phyloP scores from a whole-genome alignment of 2,329 filamentous ascomycete genomes.

The Aureobasidium vineae region DNA sequence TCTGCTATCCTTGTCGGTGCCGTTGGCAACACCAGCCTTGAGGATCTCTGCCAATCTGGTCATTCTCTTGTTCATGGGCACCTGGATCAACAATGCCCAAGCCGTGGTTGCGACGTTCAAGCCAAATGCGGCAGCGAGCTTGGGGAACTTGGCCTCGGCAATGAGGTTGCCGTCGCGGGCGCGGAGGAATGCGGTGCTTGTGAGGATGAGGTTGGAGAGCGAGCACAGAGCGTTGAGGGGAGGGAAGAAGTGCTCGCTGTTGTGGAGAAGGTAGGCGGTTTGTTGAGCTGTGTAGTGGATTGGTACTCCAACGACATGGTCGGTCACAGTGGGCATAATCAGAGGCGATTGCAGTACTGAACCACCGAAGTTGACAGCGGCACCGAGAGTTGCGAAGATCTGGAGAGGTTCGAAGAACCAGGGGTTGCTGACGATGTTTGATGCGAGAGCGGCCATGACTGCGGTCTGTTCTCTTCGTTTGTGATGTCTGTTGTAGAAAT shows the following conservation, averaged over 20 bases:
- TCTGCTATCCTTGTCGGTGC: constrained; percentile 29
- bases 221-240: constrained; percentile 36
- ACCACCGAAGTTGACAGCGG: constrained; percentile 37
- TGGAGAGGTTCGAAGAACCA: constrained; percentile 27
- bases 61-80: constrained; percentile 38
- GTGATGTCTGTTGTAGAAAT: neutral
- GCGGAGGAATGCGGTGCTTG: constrained; percentile 34
- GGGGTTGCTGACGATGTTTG: constrained; percentile 3
- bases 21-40: constrained; percentile 29
- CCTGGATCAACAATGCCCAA: constrained; percentile 36
- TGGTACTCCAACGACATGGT: constrained; percentile 32
- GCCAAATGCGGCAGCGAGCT: constrained; percentile 31
- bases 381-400: constrained; percentile 34
- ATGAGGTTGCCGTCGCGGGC: constrained; percentile 31
- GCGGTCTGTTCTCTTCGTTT: neutral
- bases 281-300: constrained; percentile 33
- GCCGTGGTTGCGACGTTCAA: constrained; percentile 35
- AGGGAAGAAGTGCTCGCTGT: constrained; percentile 37
- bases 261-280: constrained; percentile 36
- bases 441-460: constrained; percentile 18
- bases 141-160: constrained; percentile 33
- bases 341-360: constrained; percentile 38
- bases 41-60: constrained; percentile 31
- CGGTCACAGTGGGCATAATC: constrained; percentile 36
- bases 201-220: constrained; percentile 35